These are phyloP conservation scores for Sporopachydermia quercuum DNA, from an alignment of 805 yeast species.

Conservation along the genomic window DNA sequence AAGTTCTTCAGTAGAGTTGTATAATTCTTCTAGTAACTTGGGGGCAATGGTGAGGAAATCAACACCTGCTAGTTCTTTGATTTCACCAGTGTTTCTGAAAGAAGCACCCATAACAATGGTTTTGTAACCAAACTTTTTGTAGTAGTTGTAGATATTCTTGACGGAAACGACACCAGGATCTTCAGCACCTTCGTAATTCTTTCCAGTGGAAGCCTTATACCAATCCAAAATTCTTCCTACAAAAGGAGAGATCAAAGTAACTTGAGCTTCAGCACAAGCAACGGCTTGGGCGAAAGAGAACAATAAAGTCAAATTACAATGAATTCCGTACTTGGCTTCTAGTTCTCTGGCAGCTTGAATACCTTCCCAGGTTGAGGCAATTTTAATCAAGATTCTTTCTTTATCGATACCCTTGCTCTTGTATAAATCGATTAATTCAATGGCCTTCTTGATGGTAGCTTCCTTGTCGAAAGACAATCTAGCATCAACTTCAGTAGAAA, in stretches of 20 bases:
- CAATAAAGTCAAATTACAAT: constrained; percentile 87
- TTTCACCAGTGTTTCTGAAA: constrained; percentile 93
- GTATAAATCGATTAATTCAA: constrained; percentile 79
- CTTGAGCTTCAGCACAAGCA: constrained; percentile 96
- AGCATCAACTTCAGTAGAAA: constrained; percentile 98
- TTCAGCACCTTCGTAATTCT: constrained; percentile 60
- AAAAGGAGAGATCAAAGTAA: constrained; percentile 94
- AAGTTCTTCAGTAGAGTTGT: constrained; percentile 61
- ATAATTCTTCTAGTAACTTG: constrained; percentile 73
- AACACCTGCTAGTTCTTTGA: constrained; percentile 92
- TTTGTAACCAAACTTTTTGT: constrained; percentile 91
- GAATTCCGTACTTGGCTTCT: constrained; percentile 81
- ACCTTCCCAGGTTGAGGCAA: constrained; percentile 99
- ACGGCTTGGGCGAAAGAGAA: constrained; percentile 97
- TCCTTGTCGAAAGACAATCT: constrained; percentile 92
- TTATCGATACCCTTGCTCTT: constrained; percentile 70
- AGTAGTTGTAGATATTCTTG: constrained; percentile 82
- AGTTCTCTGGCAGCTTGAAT: constrained; percentile 95
- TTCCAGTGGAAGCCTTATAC: constrained; percentile 90
- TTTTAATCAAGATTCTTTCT: constrained; percentile 87
- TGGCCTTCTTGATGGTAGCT: constrained; percentile 87
- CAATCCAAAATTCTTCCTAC: constrained; percentile 98
- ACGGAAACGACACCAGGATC: constrained; percentile 98
- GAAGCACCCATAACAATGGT: constrained; percentile 99
- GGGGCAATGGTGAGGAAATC: constrained; percentile 96